phyloP scores from a whole-genome alignment of 2,329 filamentous ascomycete genomes.

The Venturia asperata region DNA sequence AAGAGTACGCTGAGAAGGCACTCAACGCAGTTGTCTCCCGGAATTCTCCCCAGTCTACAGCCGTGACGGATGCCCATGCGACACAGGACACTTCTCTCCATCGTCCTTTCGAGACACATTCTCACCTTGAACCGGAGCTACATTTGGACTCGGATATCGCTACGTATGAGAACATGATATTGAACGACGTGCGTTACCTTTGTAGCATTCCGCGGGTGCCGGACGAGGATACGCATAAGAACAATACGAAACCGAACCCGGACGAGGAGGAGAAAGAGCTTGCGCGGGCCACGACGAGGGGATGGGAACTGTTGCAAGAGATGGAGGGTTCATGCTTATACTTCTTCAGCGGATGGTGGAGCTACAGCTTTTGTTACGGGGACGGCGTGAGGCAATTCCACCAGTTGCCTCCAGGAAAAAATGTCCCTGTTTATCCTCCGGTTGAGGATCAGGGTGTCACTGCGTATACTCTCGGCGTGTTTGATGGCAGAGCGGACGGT shows the following conservation, averaged over 20 bases:
- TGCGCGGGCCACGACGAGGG: slow-evolving; percentile 64
- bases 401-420: slow-evolving; percentile 63
- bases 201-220: slow-evolving; percentile 62
- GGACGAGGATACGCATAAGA: slow-evolving; percentile 42
- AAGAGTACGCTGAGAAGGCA: slow-evolving; percentile 59
- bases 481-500: slow-evolving; percentile 33
- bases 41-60: slow-evolving; percentile 25
- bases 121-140: slow-evolving; percentile 12
- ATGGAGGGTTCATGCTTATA: slow-evolving; percentile 79
- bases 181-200: slow-evolving; percentile 66
- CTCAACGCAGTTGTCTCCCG: slow-evolving; percentile 34
- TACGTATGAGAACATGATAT: slow-evolving; percentile 65
- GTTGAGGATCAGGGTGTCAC: slow-evolving; percentile 67
- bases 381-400: slow-evolving; percentile 86
- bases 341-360: slow-evolving; percentile 87
- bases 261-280: slow-evolving; percentile 76
- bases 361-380: slow-evolving; percentile 89
- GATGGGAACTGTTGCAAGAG: slow-evolving; percentile 70
- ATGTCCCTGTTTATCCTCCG: slow-evolving; percentile 61
- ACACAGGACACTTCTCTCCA: slow-evolving; percentile 23
- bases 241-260: slow-evolving; percentile 33
- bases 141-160: slow-evolving; percentile 21
- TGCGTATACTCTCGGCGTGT: slow-evolving; percentile 69
- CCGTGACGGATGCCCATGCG: slow-evolving; percentile 21
- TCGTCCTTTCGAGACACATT: slow-evolving; percentile 13